Percentiles rank a stretch among this genome's conserved stretches.
Evolutionary conservation across 805 yeast genomes (phyloP).

Genomic region (Candida methanosorbosa): DNA sequence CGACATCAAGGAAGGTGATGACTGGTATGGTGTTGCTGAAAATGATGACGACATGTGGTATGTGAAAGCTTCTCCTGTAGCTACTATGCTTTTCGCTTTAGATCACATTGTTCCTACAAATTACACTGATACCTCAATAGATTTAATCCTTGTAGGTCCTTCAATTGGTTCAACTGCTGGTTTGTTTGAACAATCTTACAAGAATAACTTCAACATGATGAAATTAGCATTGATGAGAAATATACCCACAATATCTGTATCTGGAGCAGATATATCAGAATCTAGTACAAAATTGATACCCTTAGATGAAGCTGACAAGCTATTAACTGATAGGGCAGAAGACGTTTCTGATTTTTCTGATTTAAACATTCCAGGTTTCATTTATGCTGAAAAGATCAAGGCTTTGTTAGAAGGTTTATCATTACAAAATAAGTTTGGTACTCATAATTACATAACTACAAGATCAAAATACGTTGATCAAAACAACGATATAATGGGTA

Average conservation of each 20-base stretch:
- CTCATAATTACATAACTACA: slow-evolving; percentile 14
- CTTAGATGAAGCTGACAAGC: slow-evolving; percentile 6
- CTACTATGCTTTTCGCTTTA: slow-evolving; percentile 33
- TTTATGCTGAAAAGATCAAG: slow-evolving; percentile 6
- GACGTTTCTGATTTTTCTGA: neutral
- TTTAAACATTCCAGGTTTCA: slow-evolving; percentile 1
- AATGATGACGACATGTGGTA: slow-evolving; percentile 27
- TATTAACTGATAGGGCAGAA: neutral
- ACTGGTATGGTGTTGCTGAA: slow-evolving; percentile 1
- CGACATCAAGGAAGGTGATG: neutral
- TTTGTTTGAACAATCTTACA: slow-evolving; percentile 17
- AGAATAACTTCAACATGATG: slow-evolving; percentile 11
- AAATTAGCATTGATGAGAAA: slow-evolving; percentile 12
- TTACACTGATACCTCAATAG: slow-evolving; percentile 29
- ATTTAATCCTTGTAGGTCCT: slow-evolving; percentile 38
- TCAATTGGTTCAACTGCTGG: slow-evolving; percentile 36
- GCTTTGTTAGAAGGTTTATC: slow-evolving; percentile 6
- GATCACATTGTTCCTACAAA: slow-evolving; percentile 32
- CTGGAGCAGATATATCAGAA: slow-evolving; percentile 3
- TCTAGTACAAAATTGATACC: neutral
- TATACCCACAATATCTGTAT: slow-evolving; percentile 15
- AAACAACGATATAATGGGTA: neutral
- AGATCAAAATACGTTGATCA: slow-evolving; percentile 6
- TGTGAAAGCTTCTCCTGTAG: slow-evolving; percentile 38
- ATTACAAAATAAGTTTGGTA: slow-evolving; percentile 4